These are phyloP conservation scores for Litsea cubeba DNA, from an alignment of 164 flowering plant genomes.

Conservation along the genomic window DNA sequence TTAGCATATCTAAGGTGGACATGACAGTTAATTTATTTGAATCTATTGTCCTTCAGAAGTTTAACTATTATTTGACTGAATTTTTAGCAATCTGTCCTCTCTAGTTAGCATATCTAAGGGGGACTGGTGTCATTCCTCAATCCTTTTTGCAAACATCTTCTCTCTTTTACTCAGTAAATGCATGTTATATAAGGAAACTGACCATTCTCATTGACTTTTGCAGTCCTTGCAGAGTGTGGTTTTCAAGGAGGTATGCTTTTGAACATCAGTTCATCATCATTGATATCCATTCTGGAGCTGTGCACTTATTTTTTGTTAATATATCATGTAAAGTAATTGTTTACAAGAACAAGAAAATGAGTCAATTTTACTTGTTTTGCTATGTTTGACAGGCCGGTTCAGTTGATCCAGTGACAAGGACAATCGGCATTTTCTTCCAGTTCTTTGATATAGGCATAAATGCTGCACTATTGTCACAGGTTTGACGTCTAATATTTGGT, in stretches of 20 bases:
- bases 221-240: constrained; percentile 99
- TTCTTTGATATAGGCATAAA: constrained; percentile 94
- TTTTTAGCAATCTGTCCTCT: not conserved
- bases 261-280: not conserved
- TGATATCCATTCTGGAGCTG: no score
- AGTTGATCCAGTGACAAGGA: constrained; percentile 90
- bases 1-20: not conserved
- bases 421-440: constrained; percentile 81
- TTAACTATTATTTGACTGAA: no score
- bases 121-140: not conserved
- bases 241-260: constrained; percentile 73
- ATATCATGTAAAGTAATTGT: not conserved
- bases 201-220: constrained; percentile 34
- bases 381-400: constrained; percentile 74
- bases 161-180: not conserved
- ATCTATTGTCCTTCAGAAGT: no score
- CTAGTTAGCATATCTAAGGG: not conserved
- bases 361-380: not conserved
- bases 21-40: no score
- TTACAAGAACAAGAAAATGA: not conserved
- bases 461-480: constrained; percentile 84
- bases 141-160: not conserved
- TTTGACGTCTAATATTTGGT: constrained; percentile 18
- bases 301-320: not conserved
- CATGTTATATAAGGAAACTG: constrained; percentile 14